Evolutionary conservation across 176 grass and related monocot species (phyloP), one percentile per base, ranked within the genome.

Genomic region (Otatea glauca): DNA sequence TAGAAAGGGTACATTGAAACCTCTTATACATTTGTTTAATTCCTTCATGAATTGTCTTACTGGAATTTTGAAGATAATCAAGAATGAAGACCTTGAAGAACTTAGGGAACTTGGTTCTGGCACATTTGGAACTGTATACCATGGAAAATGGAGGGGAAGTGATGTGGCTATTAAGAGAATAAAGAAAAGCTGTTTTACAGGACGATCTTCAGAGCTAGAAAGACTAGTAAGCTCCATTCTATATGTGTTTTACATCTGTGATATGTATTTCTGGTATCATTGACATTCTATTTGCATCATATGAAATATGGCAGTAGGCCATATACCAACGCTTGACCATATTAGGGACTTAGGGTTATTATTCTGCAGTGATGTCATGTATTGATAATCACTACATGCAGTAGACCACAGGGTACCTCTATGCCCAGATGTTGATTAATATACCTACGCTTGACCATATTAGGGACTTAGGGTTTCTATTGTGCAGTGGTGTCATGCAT

Each of bases 121-220:
- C 24, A 99, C 93, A 88, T 99, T 94, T 54, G 96, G 93, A 79
- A 99, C 96, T 25, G 96, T 99, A 21, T 99, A 96, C 80, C 93
- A 99, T 72, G 96, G 96, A 77, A 99, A 99, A 89, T 99, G 96
- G 96, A 99, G 96, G 88, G 96, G 96, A 53, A 99, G 91, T 75
- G 96, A 99, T 75, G 96, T 99, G 79, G 96, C 96, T 39, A 99
- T 99, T 69, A 99, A 99, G 73, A 83, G 96, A 79, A 99, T 99
- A 88, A 99, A 99, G 84, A 99, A 99, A 75, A 99, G 91, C 41
- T 96, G 93, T 74, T 99, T 99, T 74, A 89, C 91, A 25, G 91
- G 96, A 49, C 88, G 86, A 79, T 96, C 96, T 69, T 96, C 96
- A 75, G 96, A 99, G 62, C 93, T 94, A 87, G 93, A 99, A 93